Base-by-base conservation (phyloP, 2,329 filamentous ascomycete genomes). In the Fusarium buharicum region DNA sequence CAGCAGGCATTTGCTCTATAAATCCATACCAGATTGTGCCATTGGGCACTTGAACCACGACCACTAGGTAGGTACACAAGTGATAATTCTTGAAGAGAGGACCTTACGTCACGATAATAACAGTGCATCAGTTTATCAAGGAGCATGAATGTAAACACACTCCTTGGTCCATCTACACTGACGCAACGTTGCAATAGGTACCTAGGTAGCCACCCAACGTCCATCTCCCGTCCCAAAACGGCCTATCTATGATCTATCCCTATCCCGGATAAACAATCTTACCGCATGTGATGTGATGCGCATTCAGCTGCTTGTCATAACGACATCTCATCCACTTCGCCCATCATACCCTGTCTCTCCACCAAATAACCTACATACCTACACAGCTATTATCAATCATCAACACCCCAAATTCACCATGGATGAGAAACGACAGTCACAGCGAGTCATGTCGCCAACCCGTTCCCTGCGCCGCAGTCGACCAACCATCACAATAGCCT, bases 401-500 rank as follows among this genome's bases (percentile, higher is more conserved):
- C 48, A 51, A 20, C 27, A 40, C 6, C 1, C 11, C 30, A 30
- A 46, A 33, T 37, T 50, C 50, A 52, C 38, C 51, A 75, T 75
- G 74, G 71, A 75, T 40, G 74, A 75, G 61, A 75, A 75, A 64
- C 50, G 46, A 47, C 31, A 46, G 30, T 22, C 58, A 27, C 57
- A 47, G 40, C 56, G 50, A 61, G 62, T 62, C 50, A 67, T 70
- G 68, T 51, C 60, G n/a, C 60, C 68, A 34, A 34, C 59, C 10
- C 68, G 60, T 31, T 47, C 63, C 31, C 43, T 62, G 20, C 73
- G 72, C 44, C 67, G 70, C 53, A 64, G 48, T 44, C 66, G 70
- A 28, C 61, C 67, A 18, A 24, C 69, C 38, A 45, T 69, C 41
- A 50, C 68, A 13, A 17, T 69, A 49, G 24, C 70, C 44, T 59